Evolutionary conservation across 2,329 filamentous ascomycete species (phyloP), one percentile per base, ranked within the genome.

Genomic region (Myriosclerotinia duriaeana): DNA sequence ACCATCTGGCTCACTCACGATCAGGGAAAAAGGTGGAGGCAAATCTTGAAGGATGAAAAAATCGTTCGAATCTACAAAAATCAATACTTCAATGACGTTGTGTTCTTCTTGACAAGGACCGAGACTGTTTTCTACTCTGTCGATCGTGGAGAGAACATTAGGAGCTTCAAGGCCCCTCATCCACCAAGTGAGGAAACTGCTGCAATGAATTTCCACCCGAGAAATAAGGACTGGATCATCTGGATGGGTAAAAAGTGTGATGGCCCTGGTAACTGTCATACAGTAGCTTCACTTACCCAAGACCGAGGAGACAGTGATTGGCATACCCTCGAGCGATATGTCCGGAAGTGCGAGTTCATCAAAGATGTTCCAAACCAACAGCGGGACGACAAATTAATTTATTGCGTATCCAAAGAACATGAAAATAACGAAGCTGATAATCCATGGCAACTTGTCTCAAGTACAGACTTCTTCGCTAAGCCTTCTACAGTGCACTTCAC

Each of bases 21-120:
- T 75, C 94, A 97, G 74, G 95, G 95, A 74, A 96, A 96, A 79
- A 88, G 80, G 2, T 99, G 95, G 94, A 80, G 87, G 34, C 81
- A 83, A 64, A 87, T 88, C 54, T 83, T 96, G 3, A 82, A 90
- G 66, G 86, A 87, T 42, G 87, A 93, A 71, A 81, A 87, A 2
- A 86, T 98, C 66, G 80, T 84, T 54, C 82, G 80, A 26, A 91
- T 99, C 71, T 84, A 89, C 66, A 90, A 90, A 34, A 92, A 99
- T 75, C 83, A 83, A 58, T 90, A 93, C 78, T 89, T 92, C 78
- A 92, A 91, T 73, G 92, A 97, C 74, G 85, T 88, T 52, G 90
- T 95, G 38, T 99, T 91, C 78, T 93, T 99, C 79, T 82, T 96
- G 38, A 96, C 93, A 0, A 78, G 81, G 0, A 80, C 82, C 1